A percentile compares a stretch with the other conserved stretches of the same genome.
These are phyloP conservation scores for Monilinia laxa DNA, from an alignment of 2,329 filamentous ascomycete species.

Conservation along the genomic window DNA sequence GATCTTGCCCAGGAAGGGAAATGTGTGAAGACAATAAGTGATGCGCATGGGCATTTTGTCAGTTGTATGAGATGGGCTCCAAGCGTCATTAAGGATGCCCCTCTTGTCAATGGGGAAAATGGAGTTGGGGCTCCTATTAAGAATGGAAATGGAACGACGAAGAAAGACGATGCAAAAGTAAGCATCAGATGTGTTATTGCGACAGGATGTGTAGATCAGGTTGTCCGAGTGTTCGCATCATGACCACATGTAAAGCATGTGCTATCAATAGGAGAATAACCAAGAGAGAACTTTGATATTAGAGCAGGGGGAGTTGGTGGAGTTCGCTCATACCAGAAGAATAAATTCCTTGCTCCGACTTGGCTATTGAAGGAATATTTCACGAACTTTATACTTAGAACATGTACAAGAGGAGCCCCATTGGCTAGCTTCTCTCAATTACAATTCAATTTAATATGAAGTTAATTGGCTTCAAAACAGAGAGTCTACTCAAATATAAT, in stretches of 20 bases:
- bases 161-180: conserved; percentile 50
- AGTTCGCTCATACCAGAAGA: conserved; percentile 21
- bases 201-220: conserved; percentile 81
- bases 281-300: conserved; percentile 3
- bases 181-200: conserved; percentile 83
- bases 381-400: conserved; percentile 20
- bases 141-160: conserved; percentile 49
- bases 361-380: conserved; percentile 20
- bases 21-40: conserved; percentile 77
- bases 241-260: conserved; percentile 29
- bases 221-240: conserved; percentile 72
- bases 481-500: background rate
- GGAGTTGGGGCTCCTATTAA: conserved; percentile 38
- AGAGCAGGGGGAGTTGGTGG: conserved; percentile 14
- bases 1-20: conserved; percentile 87
- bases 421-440: conserved; percentile 14
- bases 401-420: background rate
- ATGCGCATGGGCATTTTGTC: conserved; percentile 81
- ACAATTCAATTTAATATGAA: conserved; percentile 21
- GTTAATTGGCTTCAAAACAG: conserved; percentile 3
- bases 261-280: conserved; percentile 18
- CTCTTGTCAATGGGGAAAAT: conserved; percentile 48
- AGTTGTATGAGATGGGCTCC: conserved; percentile 88
- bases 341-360: conserved; percentile 18
- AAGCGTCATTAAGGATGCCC: conserved; percentile 61